phyloP scores from a whole-genome alignment of 2,329 filamentous ascomycete genomes.

The Paracamarosporium sp. region DNA sequence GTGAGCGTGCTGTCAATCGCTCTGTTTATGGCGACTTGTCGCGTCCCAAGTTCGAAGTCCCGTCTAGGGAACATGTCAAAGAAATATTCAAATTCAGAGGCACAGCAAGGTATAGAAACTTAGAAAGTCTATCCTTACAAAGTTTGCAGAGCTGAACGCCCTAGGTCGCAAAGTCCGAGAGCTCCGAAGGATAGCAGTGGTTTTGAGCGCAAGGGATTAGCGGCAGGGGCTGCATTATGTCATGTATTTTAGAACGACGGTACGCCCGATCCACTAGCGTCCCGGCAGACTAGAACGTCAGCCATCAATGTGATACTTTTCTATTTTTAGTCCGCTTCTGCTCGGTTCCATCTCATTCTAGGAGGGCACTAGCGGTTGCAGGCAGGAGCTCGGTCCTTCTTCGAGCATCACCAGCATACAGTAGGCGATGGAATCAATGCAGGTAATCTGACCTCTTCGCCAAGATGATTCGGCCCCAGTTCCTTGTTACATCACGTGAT shows the following conservation, averaged over 20 bases:
- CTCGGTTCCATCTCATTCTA: neutral
- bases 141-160: neutral
- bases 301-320: neutral
- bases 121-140: neutral
- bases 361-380: neutral
- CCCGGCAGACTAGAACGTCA: too few species aligned
- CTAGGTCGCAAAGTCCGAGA: neutral
- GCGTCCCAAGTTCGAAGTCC: too few species aligned
- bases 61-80: too few species aligned
- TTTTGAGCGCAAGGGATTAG: neutral
- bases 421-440: constrained; percentile 7
- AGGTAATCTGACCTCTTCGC: neutral
- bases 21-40: too few species aligned
- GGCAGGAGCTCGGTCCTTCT: neutral
- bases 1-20: too few species aligned
- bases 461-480: neutral
- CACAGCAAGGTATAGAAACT: neutral
- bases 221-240: neutral
- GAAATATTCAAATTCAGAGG: neutral
- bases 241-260: too few species aligned
- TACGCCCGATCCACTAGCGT: too few species aligned
- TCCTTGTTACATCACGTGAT: constrained; percentile 3
- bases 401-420: neutral
- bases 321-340: neutral
- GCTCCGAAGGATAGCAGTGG: neutral